Percentiles rank a stretch among this genome's conserved stretches.
These are phyloP conservation scores for Phytophthora aleatoria DNA, from an alignment of 352 stramenopile genomes.

Conservation along the genomic window DNA sequence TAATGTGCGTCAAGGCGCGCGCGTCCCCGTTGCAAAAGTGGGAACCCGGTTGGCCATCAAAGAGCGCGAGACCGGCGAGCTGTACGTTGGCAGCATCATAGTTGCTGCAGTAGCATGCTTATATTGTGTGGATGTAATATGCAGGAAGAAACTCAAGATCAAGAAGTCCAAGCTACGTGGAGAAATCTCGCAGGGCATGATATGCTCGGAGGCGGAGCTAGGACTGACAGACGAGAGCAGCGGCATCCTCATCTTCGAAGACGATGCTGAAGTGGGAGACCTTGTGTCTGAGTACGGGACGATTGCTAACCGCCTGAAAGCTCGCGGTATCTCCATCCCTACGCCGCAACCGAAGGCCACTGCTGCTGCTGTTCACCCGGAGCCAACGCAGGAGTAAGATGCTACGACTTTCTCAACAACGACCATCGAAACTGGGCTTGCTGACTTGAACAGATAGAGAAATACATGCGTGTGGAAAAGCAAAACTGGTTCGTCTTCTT, in stretches of 20 bases:
- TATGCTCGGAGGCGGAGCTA: slow-evolving; percentile 81
- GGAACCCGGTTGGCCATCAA: slow-evolving; percentile 66
- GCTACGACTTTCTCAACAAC: no score
- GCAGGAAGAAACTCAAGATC: slow-evolving; percentile 82
- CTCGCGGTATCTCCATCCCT: slow-evolving; percentile 22
- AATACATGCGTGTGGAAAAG: slow-evolving; percentile 16
- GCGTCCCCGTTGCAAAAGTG: slow-evolving; percentile 71
- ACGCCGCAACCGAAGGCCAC: slow-evolving; percentile 5
- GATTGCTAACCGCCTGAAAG: slow-evolving; percentile 42
- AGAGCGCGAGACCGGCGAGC: slow-evolving; percentile 47
- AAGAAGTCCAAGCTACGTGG: slow-evolving; percentile 85
- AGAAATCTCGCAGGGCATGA: slow-evolving; percentile 82
- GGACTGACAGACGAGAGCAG: slow-evolving; percentile 64
- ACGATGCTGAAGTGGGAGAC: slow-evolving; percentile 55
- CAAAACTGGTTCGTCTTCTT: slow-evolving; percentile 39
- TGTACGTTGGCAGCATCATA: slow-evolving; percentile 37
- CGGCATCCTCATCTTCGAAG: slow-evolving; percentile 70
- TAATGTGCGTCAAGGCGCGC: slow-evolving; percentile 63
- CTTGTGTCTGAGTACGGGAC: slow-evolving; percentile 50
- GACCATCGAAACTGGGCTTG: neutral
- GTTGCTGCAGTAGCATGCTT: slow-evolving; percentile 6
- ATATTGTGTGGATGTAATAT: slow-evolving; percentile 5
- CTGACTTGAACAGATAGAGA: slow-evolving; percentile 6
- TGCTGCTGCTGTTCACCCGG: slow-evolving; percentile 6
- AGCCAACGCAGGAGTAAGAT: slow-evolving; percentile 13